Base-by-base conservation (phyloP, 129 eudicot genomes). In the carrot (Daucus carota) region DNA sequence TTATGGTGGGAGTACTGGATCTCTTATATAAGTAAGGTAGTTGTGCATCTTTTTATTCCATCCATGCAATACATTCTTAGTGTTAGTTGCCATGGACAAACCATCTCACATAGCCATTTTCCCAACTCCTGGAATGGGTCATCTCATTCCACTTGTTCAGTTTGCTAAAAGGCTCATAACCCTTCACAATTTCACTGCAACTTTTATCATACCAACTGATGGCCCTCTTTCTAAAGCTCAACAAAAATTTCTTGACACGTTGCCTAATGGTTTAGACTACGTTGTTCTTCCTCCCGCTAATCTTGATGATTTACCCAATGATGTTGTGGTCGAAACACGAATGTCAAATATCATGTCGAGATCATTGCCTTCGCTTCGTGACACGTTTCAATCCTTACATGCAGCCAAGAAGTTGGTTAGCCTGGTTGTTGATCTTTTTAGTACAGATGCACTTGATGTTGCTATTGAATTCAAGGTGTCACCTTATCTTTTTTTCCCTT, bases 121-220 rank as follows among this genome's bases (percentile, higher is more conserved):
- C 5, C 81, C 75, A n/a, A 62, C 81, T 14, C 85, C 81, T 41
- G 85, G 82, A 4, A 78, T 82, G 80, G 86, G 86, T 5, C 86
- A 82, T 62, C 68, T 82, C 33, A 74, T 82, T 73, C 86, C 86
- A 12, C 57, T 78, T 4, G 76, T 54, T 17, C 73, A 82, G 33
- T 75, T 82, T 47, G 72, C 86, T 54, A 78, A 78, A n/a, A 26
- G 24, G 8, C 77, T 82, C 28, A n/a, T n/a, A 20, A 40, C 13
- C 16, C 76, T 32, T 31, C 80, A 82, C 73, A 44, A 42, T 14
- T 65, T 78, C 66, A 24, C 82, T 20, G 74, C 57, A 32, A 82
- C 86, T 72, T 80, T 91, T 66, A 60, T 85, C 77, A 75, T 91
- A 72, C 91, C 96, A 26, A 88, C 80, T 1, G 83, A 81, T 26